These are phyloP conservation scores for Penicillium sp. DNA, from an alignment of 2,329 filamentous ascomycete species.

Conservation along the genomic window DNA sequence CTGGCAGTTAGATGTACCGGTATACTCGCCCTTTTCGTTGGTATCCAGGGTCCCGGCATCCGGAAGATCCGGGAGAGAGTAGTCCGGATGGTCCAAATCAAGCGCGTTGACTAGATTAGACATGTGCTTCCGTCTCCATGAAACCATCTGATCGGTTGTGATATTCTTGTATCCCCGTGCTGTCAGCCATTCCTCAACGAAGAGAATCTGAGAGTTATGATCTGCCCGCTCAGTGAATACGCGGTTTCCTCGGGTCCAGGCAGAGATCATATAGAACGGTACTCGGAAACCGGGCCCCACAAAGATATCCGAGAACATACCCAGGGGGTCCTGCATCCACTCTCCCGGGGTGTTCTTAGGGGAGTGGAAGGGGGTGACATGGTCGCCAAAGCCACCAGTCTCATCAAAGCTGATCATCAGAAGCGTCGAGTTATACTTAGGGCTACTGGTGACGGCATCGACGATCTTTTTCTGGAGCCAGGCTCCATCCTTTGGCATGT, in stretches of 20 bases:
- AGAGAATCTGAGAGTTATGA: constrained; percentile 49
- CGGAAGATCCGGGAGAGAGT: constrained; percentile 42
- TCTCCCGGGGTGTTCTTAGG: constrained; percentile 45
- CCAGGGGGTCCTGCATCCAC: constrained; percentile 44
- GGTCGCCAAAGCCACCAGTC: constrained; percentile 49
- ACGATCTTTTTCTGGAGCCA: constrained; percentile 49
- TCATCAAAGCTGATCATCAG: constrained; percentile 48
- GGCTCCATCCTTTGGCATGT: constrained; percentile 46
- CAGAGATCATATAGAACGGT: constrained; percentile 50
- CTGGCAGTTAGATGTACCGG: constrained; percentile 41
- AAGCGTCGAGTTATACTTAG: constrained; percentile 43
- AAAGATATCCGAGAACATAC: constrained; percentile 36
- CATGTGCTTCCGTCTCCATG: constrained; percentile 43
- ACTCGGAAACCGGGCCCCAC: constrained; percentile 44
- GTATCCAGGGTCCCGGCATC: constrained; percentile 38
- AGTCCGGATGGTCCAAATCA: constrained; percentile 43
- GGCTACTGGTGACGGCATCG: constrained; percentile 44
- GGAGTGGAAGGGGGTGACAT: constrained; percentile 46
- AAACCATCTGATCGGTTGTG: constrained; percentile 37
- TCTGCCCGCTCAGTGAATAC: constrained; percentile 50
- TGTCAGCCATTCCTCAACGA: constrained; percentile 45
- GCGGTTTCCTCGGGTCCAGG: constrained; percentile 47
- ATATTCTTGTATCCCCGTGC: constrained; percentile 38
- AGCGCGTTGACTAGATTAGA: constrained; percentile 43
- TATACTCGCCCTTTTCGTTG: constrained; percentile 38